Base-by-base conservation (phyloP, 257 asterid species). In the Mentha longifolia region DNA sequence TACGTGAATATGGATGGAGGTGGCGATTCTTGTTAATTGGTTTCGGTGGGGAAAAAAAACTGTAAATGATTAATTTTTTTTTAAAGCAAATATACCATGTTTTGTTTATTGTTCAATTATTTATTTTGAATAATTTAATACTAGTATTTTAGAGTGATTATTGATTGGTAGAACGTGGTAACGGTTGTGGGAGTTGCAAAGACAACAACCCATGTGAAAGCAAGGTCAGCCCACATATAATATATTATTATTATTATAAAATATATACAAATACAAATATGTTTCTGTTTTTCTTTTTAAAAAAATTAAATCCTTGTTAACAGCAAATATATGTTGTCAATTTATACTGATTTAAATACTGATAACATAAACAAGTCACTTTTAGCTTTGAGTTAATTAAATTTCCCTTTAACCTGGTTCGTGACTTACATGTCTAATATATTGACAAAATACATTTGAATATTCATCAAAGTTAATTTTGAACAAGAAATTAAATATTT, bases 181-280 rank as follows among this genome's bases (percentile, higher is more conserved):
- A 75, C 78, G 70, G 79, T 79, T 79, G 77, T 60, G 76, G 78
- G 82, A 73, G 78, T 77, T 77, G 70, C 35, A 37, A 57, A 28
- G 71, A 39, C 72, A 62, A 58, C 71, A 57, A 61, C 76, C 82
- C 82, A 73, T 73, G 82, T 78, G 82, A 59, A 22, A 17, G 59
- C 39, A 72, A 72, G 67, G 52, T 46, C 67, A 77, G 13, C 72
- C 22, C 20, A 28, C n/a, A 20, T n/a, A 65, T 47, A 49, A 9
- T 3, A 30, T 45, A 28, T 28, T 28, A 25, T 1, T 25, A n/a
- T n/a, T n/a, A 28, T 28, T 7, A 35, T 7, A 35, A 35, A 35
- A 35, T 5, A 7, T 5, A 35, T 35, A n/a, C n/a, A 35, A 35
- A 1, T 35, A 5, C 6, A 35, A 35, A 35, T 35, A 35, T 35